Conservation (phyloP, 768 basidiomycete species). For the Astraeus odoratus region DNA sequence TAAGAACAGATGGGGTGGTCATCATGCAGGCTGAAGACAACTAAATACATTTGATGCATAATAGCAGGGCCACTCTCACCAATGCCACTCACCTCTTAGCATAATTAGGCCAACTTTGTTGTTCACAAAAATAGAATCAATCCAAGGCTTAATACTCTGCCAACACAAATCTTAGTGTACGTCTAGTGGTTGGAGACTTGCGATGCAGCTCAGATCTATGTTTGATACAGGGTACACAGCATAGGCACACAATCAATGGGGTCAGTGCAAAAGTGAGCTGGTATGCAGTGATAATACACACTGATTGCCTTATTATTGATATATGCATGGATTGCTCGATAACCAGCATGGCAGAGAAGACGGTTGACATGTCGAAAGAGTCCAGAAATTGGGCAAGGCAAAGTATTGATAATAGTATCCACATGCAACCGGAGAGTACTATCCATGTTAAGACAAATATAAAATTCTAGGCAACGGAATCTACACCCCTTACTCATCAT, state of each 20-base stretch:
- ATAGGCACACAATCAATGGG: conserved; percentile 18
- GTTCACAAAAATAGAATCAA: conserved; percentile 39
- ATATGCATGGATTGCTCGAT: conserved; percentile 19
- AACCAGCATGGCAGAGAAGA: conserved; percentile 34
- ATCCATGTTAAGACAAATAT: too few relatives aligned
- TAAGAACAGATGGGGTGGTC: conserved; percentile 44
- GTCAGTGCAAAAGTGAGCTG: conserved; percentile 38
- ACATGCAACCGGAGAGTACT: too few relatives aligned
- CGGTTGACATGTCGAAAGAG: conserved; percentile 35
- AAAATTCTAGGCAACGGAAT: too few relatives aligned
- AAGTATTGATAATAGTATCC: conserved; percentile 31
- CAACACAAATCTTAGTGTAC: conserved; percentile 34
- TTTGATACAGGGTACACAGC: not conserved
- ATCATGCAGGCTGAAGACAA: conserved; percentile 35
- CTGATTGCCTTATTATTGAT: conserved; percentile 17
- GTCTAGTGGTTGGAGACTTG: not conserved
- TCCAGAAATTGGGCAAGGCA: conserved; percentile 40
- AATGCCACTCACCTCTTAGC: conserved; percentile 42
- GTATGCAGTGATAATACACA: conserved; percentile 39
- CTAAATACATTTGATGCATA: conserved; percentile 1
- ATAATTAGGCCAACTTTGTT: conserved; percentile 43
- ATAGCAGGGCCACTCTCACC: conserved; percentile 19
- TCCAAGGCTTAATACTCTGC: conserved; percentile 35
- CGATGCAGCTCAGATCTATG: conserved; percentile 7
- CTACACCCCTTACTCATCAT: too few relatives aligned